Base-by-base conservation (phyloP, 176 grass and related monocot genomes). In the Luzula sylvatica region DNA sequence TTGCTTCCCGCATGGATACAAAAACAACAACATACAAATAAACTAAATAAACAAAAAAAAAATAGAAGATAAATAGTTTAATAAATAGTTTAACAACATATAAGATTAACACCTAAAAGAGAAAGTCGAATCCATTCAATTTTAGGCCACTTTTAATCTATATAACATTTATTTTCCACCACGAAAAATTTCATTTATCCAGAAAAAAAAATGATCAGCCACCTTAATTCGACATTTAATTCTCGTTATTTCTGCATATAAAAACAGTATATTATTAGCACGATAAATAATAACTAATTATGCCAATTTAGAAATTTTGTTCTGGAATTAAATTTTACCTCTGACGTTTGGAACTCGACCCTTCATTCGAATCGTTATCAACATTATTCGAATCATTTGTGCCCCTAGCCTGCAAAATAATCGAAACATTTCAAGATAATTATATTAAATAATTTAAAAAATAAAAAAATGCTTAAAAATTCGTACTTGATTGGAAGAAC, bases 271-370 rank as follows among this genome's bases (percentile, higher is more conserved):
- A 15, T 46, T 1, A 13, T 5, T 0, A 15, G 9, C 9, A 23
- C 11, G 15, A 48, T 3, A 47, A 62, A 46, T 18, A 62, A 22
- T 38, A 62, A 27, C 58, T 26, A 58, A 41, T 4, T 58, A n/a
- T 15, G 15, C 43, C 15, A 9, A 48, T 13, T 63, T 6, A 26
- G 21, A 17, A 47, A 47, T n/a, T 7, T 14, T 28, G 8, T 27
- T 28, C 3, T 46, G 46, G 19, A 23, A 19, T 60, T 60, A 20
- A 41, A 15, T 4, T 9, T 41, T 69, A 98, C 92, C 92, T 86
- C 76, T 72, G 74, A 39, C 81, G 83, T 71, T 98, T 98, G 40
- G 85, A 65, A 80, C 74, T 83, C 65, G 81, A 85, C 15, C 61
- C 71, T 14, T 98, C 92, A 40, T 50, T 58, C 60, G 65, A 74